Evolutionary conservation across 208 protist species (phyloP).

Genomic region (Sergeia podlipaevii): DNA sequence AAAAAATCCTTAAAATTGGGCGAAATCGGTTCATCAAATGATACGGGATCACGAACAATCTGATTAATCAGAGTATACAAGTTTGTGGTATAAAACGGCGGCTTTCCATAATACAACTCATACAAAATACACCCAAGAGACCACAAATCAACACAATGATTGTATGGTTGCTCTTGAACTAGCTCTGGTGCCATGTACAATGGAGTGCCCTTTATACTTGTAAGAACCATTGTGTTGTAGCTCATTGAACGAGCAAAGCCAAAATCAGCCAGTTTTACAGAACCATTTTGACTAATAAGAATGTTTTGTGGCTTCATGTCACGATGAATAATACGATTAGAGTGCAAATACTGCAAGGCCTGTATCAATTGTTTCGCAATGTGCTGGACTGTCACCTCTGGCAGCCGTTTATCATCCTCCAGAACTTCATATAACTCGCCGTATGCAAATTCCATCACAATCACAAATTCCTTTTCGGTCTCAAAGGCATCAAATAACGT

Average conservation of each 20-base stretch:
- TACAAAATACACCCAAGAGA: constrained; percentile 98
- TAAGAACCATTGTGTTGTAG: constrained; percentile 94
- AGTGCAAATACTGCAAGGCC: constrained; percentile 97
- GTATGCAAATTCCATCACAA: constrained; percentile 92
- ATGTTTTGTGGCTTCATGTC: constrained; percentile 97
- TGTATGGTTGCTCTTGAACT: constrained; percentile 93
- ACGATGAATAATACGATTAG: constrained; percentile 96
- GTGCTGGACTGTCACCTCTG: constrained; percentile 86
- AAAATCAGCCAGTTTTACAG: constrained; percentile 98
- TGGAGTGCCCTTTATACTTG: constrained; percentile 95
- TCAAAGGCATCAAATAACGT: constrained; percentile 96
- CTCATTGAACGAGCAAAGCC: constrained; percentile 97
- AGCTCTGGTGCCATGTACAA: constrained; percentile 98
- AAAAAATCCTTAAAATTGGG: constrained; percentile 90
- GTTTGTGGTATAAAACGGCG: constrained; percentile 97
- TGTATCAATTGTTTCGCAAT: constrained; percentile 96
- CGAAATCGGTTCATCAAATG: constrained; percentile 89
- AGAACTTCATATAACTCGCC: constrained; percentile 96
- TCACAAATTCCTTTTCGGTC: constrained; percentile 92
- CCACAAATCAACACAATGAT: constrained; percentile 96
- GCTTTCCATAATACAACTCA: constrained; percentile 95
- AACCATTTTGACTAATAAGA: constrained; percentile 92
- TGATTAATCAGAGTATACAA: constrained; percentile 95
- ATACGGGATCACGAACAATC: constrained; percentile 91
- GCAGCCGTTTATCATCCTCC: constrained; percentile 92